Evolutionary conservation across 768 basidiomycete genomes (phyloP).

Genomic region (Termitomyces sp.): DNA sequence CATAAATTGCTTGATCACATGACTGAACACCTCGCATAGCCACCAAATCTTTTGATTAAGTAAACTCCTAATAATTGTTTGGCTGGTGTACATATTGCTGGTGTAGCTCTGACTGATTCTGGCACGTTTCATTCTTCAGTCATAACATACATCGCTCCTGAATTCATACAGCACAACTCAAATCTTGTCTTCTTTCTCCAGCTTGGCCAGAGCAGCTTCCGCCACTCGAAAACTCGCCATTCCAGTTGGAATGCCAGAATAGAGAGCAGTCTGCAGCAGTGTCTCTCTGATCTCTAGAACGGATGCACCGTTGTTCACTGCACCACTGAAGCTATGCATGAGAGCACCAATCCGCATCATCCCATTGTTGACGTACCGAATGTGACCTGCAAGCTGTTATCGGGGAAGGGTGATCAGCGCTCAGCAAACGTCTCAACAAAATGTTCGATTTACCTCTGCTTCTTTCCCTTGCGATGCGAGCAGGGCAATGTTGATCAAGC

Average conservation of each 20-base stretch:
- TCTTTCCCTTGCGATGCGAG: constrained; percentile 41
- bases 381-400: constrained; percentile 34
- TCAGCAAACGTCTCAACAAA: background rate
- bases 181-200: constrained; percentile 34
- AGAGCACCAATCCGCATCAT: background rate
- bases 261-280: constrained; percentile 38
- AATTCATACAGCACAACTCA: background rate
- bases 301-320: constrained; percentile 40
- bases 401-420: background rate
- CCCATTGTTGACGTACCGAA: constrained; percentile 22
- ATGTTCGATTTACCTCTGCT: constrained; percentile 30
- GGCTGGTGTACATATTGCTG: background rate
- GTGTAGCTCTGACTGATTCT: no score
- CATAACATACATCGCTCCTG: background rate
- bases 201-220: constrained; percentile 33
- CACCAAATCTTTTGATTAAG: no score
- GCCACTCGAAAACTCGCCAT: constrained; percentile 40
- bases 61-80: no score
- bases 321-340: constrained; percentile 28
- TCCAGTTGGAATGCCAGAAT: constrained; percentile 41
- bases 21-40: background rate
- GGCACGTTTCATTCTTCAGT: background rate
- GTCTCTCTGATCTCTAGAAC: constrained; percentile 43
- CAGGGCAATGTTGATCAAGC: constrained; percentile 41
- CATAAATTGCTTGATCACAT: constrained; percentile 7